Conservation (phyloP, 495 filamentous ascomycete genomes). For the Aspergillus baeticus region DNA sequence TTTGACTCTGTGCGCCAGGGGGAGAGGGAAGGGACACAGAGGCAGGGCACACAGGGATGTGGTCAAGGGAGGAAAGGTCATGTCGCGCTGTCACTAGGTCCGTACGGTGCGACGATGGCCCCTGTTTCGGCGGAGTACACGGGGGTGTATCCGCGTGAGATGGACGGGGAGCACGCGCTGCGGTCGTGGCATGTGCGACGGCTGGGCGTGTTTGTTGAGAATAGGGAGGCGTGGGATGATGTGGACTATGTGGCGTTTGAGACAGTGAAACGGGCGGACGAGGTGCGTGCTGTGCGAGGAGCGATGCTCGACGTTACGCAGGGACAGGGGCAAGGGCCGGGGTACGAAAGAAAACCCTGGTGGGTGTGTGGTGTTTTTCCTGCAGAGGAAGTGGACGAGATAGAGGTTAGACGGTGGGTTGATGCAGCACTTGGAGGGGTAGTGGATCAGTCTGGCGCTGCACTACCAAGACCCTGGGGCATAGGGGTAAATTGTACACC, state of each 20-base stretch:
- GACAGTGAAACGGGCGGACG: constrained; percentile 57
- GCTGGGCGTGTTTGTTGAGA: constrained; percentile 44
- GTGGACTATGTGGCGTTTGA: constrained; percentile 62
- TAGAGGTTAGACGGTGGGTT: constrained; percentile 28
- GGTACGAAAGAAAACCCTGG: constrained; percentile 27
- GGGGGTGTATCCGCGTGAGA: constrained; percentile 53
- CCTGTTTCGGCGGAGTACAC: constrained; percentile 60
- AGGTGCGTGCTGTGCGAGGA: constrained; percentile 57
- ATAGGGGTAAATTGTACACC: constrained; percentile 69
- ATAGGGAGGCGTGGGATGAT: constrained; percentile 23
- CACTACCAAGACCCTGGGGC: constrained; percentile 49
- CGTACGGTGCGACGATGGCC: constrained; percentile 64
- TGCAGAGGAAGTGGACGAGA: constrained; percentile 45
- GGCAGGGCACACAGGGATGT: constrained; percentile 30
- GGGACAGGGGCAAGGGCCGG: background rate
- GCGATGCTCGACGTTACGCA: constrained; percentile 31
- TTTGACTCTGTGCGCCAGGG: no score
- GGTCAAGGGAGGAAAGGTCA: constrained; percentile 26
- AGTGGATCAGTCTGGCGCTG: background rate
- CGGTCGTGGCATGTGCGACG: constrained; percentile 56
- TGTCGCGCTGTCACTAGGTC: constrained; percentile 56
- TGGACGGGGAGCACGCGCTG: constrained; percentile 41
- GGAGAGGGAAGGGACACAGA: background rate
- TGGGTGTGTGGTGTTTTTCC: constrained; percentile 68
- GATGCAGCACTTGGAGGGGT: constrained; percentile 25